Percentiles rank a stretch among this genome's conserved stretches.
Conservation (phyloP, 225 moss, liverwort and hornwort genomes). For the Physcomitrellopsis africana region DNA sequence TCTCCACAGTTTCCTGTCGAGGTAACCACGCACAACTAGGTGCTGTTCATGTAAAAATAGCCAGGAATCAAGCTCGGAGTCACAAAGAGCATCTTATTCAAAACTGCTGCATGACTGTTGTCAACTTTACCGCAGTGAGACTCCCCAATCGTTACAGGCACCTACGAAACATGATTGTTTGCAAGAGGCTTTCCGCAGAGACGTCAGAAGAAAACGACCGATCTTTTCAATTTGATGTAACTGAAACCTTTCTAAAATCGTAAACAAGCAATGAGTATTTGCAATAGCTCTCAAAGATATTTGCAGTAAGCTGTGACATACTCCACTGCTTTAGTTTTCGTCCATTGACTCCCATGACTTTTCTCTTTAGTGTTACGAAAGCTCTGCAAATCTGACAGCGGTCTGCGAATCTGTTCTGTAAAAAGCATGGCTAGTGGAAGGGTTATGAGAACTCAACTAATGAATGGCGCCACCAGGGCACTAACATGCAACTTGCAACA, state of each 20-base stretch:
- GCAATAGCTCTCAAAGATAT: neutral
- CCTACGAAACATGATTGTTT: slow-evolving; percentile 2
- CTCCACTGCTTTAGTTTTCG: neutral
- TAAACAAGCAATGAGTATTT: neutral
- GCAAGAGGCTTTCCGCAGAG: slow-evolving; percentile 16
- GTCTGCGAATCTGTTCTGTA: neutral
- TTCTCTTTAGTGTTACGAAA: no score
- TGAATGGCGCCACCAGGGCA: slow-evolving; percentile 18
- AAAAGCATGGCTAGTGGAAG: neutral
- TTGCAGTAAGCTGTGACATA: neutral
- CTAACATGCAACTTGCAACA: slow-evolving; percentile 3
- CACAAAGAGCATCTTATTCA: slow-evolving; percentile 1
- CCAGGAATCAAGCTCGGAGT: slow-evolving; percentile 20
- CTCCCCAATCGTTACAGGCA: neutral
- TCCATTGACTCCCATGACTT: neutral
- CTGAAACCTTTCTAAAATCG: neutral
- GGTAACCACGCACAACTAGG: neutral
- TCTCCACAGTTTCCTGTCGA: neutral
- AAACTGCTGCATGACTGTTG: neutral
- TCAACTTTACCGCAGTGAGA: neutral
- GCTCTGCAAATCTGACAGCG: no score
- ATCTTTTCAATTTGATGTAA: neutral
- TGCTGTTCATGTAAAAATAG: slow-evolving; percentile 1
- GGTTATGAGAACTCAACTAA: neutral
- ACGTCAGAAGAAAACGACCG: slow-evolving; percentile 10